Conservation (phyloP, 257 asterid species). For the Solanum sitiens region DNA sequence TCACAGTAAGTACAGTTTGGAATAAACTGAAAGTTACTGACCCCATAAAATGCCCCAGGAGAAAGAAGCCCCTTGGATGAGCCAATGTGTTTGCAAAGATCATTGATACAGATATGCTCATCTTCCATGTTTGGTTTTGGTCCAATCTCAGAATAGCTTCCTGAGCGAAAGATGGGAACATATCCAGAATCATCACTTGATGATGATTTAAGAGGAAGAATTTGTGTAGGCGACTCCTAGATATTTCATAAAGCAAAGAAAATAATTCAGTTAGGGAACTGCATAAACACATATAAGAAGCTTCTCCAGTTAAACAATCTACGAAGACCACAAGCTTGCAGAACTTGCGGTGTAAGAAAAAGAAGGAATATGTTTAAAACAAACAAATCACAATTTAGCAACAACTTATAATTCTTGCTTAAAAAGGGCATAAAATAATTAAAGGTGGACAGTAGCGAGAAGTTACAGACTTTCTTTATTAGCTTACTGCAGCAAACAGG, state of each 20-base stretch:
- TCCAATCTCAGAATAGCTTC: slow-evolving; percentile 56
- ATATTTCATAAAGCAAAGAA: neutral
- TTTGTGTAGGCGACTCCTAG: slow-evolving; percentile 31
- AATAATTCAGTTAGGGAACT: neutral
- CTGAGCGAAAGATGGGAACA: slow-evolving; percentile 39
- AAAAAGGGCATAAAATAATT: neutral
- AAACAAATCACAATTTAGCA: neutral
- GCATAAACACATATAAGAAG: neutral
- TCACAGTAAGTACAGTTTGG: neutral
- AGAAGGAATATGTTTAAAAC: neutral
- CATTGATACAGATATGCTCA: slow-evolving; percentile 48
- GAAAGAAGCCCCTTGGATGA: slow-evolving; percentile 26
- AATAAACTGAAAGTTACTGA: slow-evolving; percentile 20
- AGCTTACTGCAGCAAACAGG: neutral
- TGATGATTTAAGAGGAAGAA: slow-evolving; percentile 23
- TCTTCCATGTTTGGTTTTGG: slow-evolving; percentile 60
- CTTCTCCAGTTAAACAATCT: neutral
- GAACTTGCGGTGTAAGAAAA: neutral
- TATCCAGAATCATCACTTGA: slow-evolving; percentile 42
- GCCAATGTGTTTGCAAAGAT: slow-evolving; percentile 35
- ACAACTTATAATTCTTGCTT: neutral
- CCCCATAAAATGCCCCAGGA: slow-evolving; percentile 87
- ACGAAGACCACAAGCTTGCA: neutral
- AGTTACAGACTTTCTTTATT: neutral
- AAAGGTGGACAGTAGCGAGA: neutral